Evolutionary conservation across 1,284 basidiomycete species (phyloP).

Genomic region (Chondrostereum purpureum): DNA sequence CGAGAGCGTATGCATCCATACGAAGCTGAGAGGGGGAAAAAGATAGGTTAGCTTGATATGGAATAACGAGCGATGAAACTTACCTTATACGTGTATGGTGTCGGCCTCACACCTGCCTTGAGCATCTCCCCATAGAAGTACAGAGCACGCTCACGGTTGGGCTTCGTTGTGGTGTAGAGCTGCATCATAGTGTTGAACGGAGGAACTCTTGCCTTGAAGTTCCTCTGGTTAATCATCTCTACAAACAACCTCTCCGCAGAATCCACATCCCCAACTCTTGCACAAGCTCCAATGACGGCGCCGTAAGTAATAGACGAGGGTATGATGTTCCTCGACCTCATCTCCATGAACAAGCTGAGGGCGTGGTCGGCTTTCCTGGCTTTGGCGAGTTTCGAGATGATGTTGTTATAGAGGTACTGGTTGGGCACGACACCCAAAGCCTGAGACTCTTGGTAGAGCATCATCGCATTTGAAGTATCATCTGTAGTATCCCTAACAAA

Average conservation of each 20-base stretch:
- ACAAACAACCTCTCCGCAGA: conserved; percentile 80
- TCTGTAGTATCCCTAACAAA: conserved; percentile 90
- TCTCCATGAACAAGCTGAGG: conserved; percentile 78
- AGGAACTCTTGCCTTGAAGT: conserved; percentile 86
- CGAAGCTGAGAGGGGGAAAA: conserved; percentile 76
- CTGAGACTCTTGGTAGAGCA: conserved; percentile 79
- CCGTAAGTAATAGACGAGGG: conserved; percentile 93
- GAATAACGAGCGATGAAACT: too few species aligned
- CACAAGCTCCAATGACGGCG: conserved; percentile 91
- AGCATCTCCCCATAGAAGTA: conserved; percentile 74
- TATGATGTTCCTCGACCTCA: conserved; percentile 62
- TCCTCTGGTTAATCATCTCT: conserved; percentile 74
- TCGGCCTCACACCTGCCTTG: conserved; percentile 61
- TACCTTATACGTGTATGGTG: conserved; percentile 90
- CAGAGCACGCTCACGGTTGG: conserved; percentile 73
- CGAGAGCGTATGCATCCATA: conserved; percentile 87
- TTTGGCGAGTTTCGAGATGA: conserved; percentile 90
- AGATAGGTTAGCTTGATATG: too few species aligned
- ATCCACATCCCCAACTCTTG: conserved; percentile 84
- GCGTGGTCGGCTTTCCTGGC: conserved; percentile 89
- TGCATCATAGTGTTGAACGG: conserved; percentile 99
- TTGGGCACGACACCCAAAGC: conserved; percentile 68
- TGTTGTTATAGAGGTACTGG: conserved; percentile 89
- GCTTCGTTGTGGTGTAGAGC: conserved; percentile 86
- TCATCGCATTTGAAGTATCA: conserved; percentile 81